Base-by-base conservation (phyloP, 345 rosid genomes). In the Citrus sp. region DNA sequence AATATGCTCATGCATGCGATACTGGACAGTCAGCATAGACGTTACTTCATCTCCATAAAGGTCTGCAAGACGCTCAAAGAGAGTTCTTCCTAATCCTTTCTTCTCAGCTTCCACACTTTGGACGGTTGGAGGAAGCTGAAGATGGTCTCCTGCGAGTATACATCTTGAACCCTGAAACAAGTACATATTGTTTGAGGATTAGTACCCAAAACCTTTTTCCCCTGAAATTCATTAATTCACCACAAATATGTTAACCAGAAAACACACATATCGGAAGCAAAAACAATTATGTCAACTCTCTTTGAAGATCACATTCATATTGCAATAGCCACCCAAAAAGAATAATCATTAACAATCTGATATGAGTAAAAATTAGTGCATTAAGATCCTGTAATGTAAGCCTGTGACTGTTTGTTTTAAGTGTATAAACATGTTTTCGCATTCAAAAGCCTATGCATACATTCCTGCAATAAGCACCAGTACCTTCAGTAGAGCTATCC, bases 1-100 rank as follows among this genome's bases (percentile, higher is more conserved):
- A 55, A 96, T 92, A 75, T 87, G 97, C 87, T 96, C 97, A 80
- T 92, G 94, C 99, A 96, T 96, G 78, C 98, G 97, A 74, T 96
- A 96, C 86, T 94, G 99, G 46, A 96, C 95, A 64, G 94, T 91
- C 64, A 96, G 98, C 99, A 96, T 90, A 38, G 95, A 86, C 62
- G 87, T 94, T 59, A 91, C 84, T 87, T 90, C 93, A 81, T 90
- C 93, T 62, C 97, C 97, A 72, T 91, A 91, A 67, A 92, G 84
- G 73, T 91, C 92, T 7, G 95, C 90, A 27, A 95, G 86, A 72
- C 99, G 95, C 79, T 95, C 98, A 85, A 95, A 95, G 70, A 95
- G 98, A 60, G 99, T 95, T 83, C 87, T 85, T 82, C 98, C 99
- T 67, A 95, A 82, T 28, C 99, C 99, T 84, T 91, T 92, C 88